These are phyloP conservation scores for Phytophthora gonapodyides DNA, from an alignment of 352 stramenopile species.

Conservation along the genomic window DNA sequence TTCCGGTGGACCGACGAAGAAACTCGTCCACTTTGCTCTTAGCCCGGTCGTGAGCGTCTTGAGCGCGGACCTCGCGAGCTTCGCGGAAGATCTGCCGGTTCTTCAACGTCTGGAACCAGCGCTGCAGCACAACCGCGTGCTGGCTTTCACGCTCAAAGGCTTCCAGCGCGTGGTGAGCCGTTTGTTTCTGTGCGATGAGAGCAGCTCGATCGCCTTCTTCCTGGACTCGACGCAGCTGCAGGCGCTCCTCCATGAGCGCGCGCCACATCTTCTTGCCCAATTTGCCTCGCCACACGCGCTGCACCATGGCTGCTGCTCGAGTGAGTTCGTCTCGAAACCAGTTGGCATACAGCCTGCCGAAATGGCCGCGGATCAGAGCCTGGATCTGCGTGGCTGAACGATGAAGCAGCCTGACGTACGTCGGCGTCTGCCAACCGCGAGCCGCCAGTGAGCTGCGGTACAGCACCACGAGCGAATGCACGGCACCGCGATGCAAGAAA, in stretches of 20 bases:
- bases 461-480: conserved; percentile 45
- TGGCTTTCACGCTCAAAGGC: conserved; percentile 44
- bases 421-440: conserved; percentile 67
- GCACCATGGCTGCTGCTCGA: conserved; percentile 40
- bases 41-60: conserved; percentile 30
- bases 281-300: conserved; percentile 70
- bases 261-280: conserved; percentile 64
- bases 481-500: conserved; percentile 65
- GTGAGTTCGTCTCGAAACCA: conserved; percentile 41
- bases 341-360: conserved; percentile 39
- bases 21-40: conserved; percentile 42
- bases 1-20: conserved; percentile 34
- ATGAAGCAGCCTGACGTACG: conserved; percentile 48
- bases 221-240: conserved; percentile 47
- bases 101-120: conserved; percentile 64
- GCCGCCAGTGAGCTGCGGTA: conserved; percentile 53
- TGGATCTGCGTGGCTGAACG: conserved; percentile 60
- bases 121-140: conserved; percentile 56
- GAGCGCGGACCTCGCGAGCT: conserved; percentile 29
- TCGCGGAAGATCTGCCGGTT: conserved; percentile 63
- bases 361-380: conserved; percentile 55
- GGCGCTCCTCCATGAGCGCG: conserved; percentile 44
- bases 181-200: conserved; percentile 62
- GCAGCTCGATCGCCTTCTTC: conserved; percentile 66
- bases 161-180: conserved; percentile 59